Evolutionary conservation across 257 asterid genomes (phyloP), one percentile per base, ranked within the genome.

Genomic region (Solanum sejunctum): DNA sequence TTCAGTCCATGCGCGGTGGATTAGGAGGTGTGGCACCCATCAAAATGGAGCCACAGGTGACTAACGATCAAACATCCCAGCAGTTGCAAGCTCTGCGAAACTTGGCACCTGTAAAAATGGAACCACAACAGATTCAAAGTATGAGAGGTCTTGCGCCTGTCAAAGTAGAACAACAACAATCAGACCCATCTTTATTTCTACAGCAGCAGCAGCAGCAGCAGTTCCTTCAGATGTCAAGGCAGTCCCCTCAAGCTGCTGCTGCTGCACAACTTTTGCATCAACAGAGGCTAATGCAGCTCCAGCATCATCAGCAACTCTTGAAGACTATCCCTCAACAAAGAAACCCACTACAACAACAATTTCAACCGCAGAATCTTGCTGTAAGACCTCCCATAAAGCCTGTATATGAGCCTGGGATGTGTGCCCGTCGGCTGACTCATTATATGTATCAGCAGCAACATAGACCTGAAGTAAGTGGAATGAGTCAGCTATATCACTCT

Each of bases 391-490:
- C 97, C 11, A 89, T 58, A 39, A 96, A 93, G 85, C 93, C 98
- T 6, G 90, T 89, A 9, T 96, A 96, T 81, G 99, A 96, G 91
- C 99, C 99, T n/a, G 98, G 99, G 84, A 96, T 90, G 97, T 92
- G 99, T 85, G 98, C 99, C 28, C 91, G 98, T 8, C 91, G 99
- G 89, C 91, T 96, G 85, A 95, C 98, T 1, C 97, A 96, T 91
- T 96, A 96, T 86, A 92, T 96, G 97, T 95, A 95, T 85, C 99
- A 95, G 92, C 98, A 96, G 71, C 99, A 93, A 84, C 98, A 93
- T 83, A 95, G 99, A 87, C 97, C 99, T 83, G 97, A 93, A 82
- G 99, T 95, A 91, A 89, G 93, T 26, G 58, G 63, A 56, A 36
- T 77, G 26, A 54, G 66, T 12, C 18, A 23, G 12, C 55, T 26